Conservation (phyloP, 192 early-diverging fungal genomes). For the Coemansia aciculifera region DNA sequence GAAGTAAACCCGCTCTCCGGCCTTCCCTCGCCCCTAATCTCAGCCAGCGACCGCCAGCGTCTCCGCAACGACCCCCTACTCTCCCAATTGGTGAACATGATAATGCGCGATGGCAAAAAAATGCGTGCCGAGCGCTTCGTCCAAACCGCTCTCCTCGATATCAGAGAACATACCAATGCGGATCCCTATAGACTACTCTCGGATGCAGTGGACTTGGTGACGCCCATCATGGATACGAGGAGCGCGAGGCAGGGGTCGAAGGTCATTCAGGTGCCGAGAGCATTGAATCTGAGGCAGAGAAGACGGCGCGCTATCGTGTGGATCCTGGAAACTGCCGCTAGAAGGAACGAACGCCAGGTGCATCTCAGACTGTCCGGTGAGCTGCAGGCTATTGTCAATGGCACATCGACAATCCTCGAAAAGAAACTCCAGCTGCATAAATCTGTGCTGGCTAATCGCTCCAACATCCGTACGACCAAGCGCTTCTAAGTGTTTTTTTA, state of each 20-base stretch:
- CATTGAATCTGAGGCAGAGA: constrained; percentile 77
- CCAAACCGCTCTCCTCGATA: constrained; percentile 65
- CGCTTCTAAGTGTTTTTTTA: background rate
- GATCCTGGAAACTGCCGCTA: constrained; percentile 75
- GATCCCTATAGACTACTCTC: constrained; percentile 69
- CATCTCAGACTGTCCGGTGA: constrained; percentile 75
- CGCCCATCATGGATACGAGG: constrained; percentile 75
- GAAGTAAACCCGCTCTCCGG: constrained; percentile 25
- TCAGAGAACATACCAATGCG: constrained; percentile 61
- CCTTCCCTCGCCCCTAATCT: constrained; percentile 27
- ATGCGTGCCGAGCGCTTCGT: constrained; percentile 69
- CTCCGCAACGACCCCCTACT: constrained; percentile 65
- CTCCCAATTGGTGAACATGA: constrained; percentile 80
- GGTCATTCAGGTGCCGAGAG: constrained; percentile 72
- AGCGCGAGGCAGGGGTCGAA: constrained; percentile 78
- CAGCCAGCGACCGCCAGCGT: constrained; percentile 38
- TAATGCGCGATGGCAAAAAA: constrained; percentile 94
- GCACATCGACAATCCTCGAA: constrained; percentile 64
- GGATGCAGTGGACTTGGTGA: constrained; percentile 70
- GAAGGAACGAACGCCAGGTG: constrained; percentile 64
- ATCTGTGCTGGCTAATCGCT: constrained; percentile 77
- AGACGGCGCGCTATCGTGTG: constrained; percentile 78
- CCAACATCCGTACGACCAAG: constrained; percentile 58
- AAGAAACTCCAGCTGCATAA: constrained; percentile 82
- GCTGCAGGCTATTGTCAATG: constrained; percentile 78